Percentiles rank a stretch among this genome's conserved stretches.
These are phyloP conservation scores for Drechslerella dactyloides DNA, from an alignment of 2,329 filamentous ascomycete species.

Conservation along the genomic window DNA sequence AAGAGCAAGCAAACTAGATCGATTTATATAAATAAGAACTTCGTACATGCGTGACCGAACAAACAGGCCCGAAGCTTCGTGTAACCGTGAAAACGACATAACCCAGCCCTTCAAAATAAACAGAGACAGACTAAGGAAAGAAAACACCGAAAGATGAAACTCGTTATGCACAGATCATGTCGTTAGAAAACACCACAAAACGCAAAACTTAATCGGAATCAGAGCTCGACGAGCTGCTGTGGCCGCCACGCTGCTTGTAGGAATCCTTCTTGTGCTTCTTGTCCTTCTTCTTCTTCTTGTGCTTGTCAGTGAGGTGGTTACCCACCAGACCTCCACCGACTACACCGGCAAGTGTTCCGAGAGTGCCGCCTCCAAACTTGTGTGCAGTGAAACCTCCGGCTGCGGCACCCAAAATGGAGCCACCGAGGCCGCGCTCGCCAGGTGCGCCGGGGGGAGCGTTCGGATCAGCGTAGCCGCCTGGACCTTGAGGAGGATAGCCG, in stretches of 20 bases:
- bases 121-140: background rate
- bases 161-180: background rate
- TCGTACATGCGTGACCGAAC: background rate
- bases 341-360: constrained; percentile 63
- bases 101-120: background rate
- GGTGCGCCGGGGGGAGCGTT: constrained; percentile 27
- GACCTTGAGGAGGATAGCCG: background rate
- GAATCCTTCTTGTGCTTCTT: constrained; percentile 52
- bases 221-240: constrained; percentile 6
- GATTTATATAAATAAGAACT: background rate
- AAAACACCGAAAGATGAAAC: background rate
- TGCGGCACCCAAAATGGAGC: constrained; percentile 64
- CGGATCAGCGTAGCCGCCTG: constrained; percentile 18
- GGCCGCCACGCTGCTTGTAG: constrained; percentile 18
- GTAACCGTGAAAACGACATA: background rate
- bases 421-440: constrained; percentile 66
- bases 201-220: constrained; percentile 28
- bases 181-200: background rate
- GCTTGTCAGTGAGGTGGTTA: constrained; percentile 62
- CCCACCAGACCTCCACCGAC: constrained; percentile 66
- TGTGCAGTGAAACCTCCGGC: constrained; percentile 65
- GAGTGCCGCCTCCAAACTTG: constrained; percentile 63
- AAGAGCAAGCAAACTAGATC: background rate
- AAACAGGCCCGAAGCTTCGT: background rate
- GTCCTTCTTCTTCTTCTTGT: constrained; percentile 52